Base-by-base conservation (phyloP, 495 filamentous ascomycete genomes). In the Penicillium silybi region DNA sequence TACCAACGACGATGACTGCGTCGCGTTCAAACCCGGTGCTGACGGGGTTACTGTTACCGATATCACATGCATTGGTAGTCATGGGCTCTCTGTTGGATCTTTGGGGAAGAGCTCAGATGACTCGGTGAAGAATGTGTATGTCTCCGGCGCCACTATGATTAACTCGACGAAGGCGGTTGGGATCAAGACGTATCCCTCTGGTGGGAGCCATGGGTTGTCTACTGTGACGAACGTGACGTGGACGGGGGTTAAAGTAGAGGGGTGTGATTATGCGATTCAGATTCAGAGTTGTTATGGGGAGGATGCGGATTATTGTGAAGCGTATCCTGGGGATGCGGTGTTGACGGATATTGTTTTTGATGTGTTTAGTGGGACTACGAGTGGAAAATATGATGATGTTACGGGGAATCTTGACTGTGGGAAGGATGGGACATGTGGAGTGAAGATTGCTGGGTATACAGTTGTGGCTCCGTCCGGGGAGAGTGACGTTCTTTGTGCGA, bases 211-310 rank as follows among this genome's bases (percentile, higher is more conserved):
- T 56, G 70, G 67, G 0, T 46, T 59, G 0, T 66, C 71, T 0
- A 70, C 67, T 0, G 71, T 76, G 17, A 58, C 49, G 8, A 77
- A 76, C 52, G 74, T 76, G 10, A 77, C 74, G 0, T 76, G 61
- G 48, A 63, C 57, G 3, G 64, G 56, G 8, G 54, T 78, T 29
- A 63, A 59, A 18, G 67, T 76, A 4, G 50, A 67, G 4, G 65
- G 62, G 19, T 70, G 65, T 39, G 72, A 74, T 37, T 78, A 77
- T 48, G 75, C 67, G n/a, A 62, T 76, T 48, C 73, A 77, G 57
- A 75, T 77, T 23, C 68, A 77, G 50, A 75, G 70, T 34, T 78
- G 75, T 47, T 78, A 78, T 50, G 64, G 65, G 25, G 64, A 74
- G 37, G 63, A 72, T 53, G 64, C 42, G 2, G 51, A 48, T n/a